These are phyloP conservation scores for Skeletonema menzelii DNA, from an alignment of 108 stramenopile species.

Conservation along the genomic window DNA sequence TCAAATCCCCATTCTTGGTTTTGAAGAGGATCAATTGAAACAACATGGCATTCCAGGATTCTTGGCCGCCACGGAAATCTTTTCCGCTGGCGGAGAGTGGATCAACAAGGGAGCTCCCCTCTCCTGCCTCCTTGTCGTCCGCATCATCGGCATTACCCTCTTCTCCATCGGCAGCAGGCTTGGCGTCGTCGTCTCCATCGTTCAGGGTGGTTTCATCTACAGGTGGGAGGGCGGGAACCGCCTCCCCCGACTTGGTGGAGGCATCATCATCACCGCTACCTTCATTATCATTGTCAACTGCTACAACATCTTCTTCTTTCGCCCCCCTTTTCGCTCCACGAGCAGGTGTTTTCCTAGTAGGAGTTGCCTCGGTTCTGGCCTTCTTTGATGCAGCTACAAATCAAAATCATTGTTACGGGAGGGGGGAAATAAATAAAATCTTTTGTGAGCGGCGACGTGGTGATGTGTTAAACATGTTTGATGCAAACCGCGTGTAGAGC, in stretches of 20 bases:
- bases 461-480: neutral
- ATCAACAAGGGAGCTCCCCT: neutral
- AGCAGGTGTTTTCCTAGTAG: neutral
- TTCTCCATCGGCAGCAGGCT: neutral
- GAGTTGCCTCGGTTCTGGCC: slow-evolving; percentile 1
- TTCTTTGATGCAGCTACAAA: neutral
- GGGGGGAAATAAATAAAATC: neutral
- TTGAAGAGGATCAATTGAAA: slow-evolving; percentile 42
- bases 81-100: slow-evolving; percentile 1
- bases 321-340: slow-evolving; percentile 2
- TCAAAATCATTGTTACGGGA: neutral
- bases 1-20: slow-evolving; percentile 34
- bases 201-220: neutral
- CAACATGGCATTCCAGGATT: slow-evolving; percentile 46
- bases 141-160: neutral
- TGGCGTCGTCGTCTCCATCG: neutral
- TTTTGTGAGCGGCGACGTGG: neutral
- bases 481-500: no score
- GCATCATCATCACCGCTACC: neutral
- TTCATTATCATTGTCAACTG: neutral
- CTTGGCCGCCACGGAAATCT: slow-evolving; percentile 12
- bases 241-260: neutral
- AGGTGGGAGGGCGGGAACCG: neutral
- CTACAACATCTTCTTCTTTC: slow-evolving; percentile 1
- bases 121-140: neutral